A percentile compares a stretch with the other conserved stretches of the same genome.
phyloP scores from a whole-genome alignment of 352 stramenopile genomes.

The Globisporangium echinulatum region DNA sequence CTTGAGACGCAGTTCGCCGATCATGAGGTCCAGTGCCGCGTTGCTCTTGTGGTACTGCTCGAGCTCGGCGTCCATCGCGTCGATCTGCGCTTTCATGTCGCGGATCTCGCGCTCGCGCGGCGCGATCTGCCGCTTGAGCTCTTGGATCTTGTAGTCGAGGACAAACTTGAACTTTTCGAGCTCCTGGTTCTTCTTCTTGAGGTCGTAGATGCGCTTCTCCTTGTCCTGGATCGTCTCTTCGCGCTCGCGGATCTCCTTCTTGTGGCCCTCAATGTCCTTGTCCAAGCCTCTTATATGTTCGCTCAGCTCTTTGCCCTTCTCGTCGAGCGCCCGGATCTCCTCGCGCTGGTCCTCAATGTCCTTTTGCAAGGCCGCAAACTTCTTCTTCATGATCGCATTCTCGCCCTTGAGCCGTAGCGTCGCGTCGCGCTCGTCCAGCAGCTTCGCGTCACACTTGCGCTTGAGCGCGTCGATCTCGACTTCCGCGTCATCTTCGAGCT shows the following conservation, averaged over 20 bases:
- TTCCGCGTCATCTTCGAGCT: slow-evolving; percentile 93
- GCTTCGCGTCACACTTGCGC: slow-evolving; percentile 87
- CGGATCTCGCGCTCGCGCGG: slow-evolving; percentile 92
- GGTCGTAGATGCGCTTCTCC: slow-evolving; percentile 95
- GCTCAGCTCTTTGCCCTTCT: slow-evolving; percentile 90
- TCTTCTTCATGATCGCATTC: slow-evolving; percentile 97
- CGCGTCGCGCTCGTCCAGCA: slow-evolving; percentile 85
- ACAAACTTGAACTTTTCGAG: slow-evolving; percentile 98
- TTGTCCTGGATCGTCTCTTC: slow-evolving; percentile 95
- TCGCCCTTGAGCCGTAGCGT: slow-evolving; percentile 93
- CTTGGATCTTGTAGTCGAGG: slow-evolving; percentile 96
- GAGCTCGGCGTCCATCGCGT: slow-evolving; percentile 93
- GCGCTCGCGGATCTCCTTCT: slow-evolving; percentile 90
- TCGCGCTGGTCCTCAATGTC: slow-evolving; percentile 95
- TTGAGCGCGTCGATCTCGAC: slow-evolving; percentile 92
- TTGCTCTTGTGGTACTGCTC: slow-evolving; percentile 96
- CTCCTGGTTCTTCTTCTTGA: slow-evolving; percentile 98
- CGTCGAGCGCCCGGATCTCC: slow-evolving; percentile 87
- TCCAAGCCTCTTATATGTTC: slow-evolving; percentile 90
- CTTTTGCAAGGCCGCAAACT: slow-evolving; percentile 91
- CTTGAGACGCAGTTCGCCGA: slow-evolving; percentile 91
- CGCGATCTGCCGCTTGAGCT: slow-evolving; percentile 95
- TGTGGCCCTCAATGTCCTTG: slow-evolving; percentile 91
- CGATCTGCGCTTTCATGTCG: slow-evolving; percentile 93
- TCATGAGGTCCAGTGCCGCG: slow-evolving; percentile 90